These are phyloP conservation scores for Monosporascus cannonballus DNA, from an alignment of 2,329 filamentous ascomycete genomes.

Conservation along the genomic window DNA sequence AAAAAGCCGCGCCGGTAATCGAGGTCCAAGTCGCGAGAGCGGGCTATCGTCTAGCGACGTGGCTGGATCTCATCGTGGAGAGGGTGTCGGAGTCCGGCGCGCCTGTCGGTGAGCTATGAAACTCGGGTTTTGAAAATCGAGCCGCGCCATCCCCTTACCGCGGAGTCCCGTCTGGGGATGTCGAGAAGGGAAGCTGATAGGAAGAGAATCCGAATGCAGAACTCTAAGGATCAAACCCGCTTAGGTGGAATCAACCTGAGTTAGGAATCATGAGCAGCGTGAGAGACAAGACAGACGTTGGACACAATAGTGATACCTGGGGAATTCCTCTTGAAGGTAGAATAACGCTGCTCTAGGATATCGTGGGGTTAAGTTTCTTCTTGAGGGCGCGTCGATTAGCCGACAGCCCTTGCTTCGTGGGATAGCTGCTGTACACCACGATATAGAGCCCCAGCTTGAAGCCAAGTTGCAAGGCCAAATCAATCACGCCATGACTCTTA, in stretches of 20 bases:
- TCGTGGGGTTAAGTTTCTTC: too few relatives aligned
- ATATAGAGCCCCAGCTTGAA: too few relatives aligned
- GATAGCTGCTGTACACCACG: too few relatives aligned
- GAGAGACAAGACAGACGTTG: neutral
- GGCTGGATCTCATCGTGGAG: conserved; percentile 56
- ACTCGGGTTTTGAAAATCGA: neutral
- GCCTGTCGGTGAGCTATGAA: conserved; percentile 26
- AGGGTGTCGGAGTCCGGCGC: conserved; percentile 17
- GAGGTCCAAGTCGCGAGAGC: conserved; percentile 63
- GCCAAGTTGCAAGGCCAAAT: too few relatives aligned
- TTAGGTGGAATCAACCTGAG: neutral
- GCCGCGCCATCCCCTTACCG: too few relatives aligned
- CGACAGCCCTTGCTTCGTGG: too few relatives aligned
- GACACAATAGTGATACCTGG: neutral
- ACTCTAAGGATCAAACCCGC: neutral
- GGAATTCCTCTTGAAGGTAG: too few relatives aligned
- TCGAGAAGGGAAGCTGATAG: neutral
- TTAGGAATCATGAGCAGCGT: neutral
- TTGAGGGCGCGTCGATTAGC: too few relatives aligned
- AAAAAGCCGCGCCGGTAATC: conserved; percentile 56
- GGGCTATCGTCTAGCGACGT: conserved; percentile 62
- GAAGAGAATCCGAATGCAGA: neutral
- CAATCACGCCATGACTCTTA: too few relatives aligned
- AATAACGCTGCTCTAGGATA: too few relatives aligned
- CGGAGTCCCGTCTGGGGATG: neutral